Percentiles rank a stretch among this genome's conserved stretches.
These are phyloP conservation scores for Parastagonospora avenae DNA, from an alignment of 2,329 filamentous ascomycete genomes.

Conservation along the genomic window DNA sequence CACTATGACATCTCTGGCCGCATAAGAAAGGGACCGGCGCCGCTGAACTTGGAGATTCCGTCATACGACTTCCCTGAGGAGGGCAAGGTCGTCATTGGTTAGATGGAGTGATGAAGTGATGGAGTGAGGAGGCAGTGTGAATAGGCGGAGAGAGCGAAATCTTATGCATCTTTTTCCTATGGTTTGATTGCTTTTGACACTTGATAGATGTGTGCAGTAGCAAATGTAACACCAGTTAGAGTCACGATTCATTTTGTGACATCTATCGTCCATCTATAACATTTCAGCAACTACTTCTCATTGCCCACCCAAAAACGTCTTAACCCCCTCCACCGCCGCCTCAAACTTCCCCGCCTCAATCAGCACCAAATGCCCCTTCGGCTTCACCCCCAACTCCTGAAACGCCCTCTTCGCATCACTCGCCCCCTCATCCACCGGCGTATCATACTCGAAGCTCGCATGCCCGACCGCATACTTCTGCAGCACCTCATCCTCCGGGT, in stretches of 20 bases:
- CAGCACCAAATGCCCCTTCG: slow-evolving; percentile 82
- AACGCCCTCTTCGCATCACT: slow-evolving; percentile 94
- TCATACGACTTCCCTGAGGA: slow-evolving; percentile 92
- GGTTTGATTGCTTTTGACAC: neutral
- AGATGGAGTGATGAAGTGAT: slow-evolving; percentile 45
- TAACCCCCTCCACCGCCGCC: slow-evolving; percentile 74
- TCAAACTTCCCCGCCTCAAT: slow-evolving; percentile 81
- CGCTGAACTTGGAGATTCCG: slow-evolving; percentile 96
- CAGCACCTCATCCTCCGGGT: slow-evolving; percentile 91
- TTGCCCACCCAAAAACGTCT: slow-evolving; percentile 67
- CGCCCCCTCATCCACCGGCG: slow-evolving; percentile 74
- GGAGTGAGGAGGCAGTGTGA: slow-evolving; percentile 14
- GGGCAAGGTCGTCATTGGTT: slow-evolving; percentile 89
- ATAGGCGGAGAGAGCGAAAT: slow-evolving; percentile 4
- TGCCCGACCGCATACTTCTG: slow-evolving; percentile 74
- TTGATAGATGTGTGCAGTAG: slow-evolving; percentile 41
- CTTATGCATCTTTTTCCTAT: slow-evolving; percentile 26
- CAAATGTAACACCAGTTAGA: slow-evolving; percentile 46
- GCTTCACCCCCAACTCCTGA: slow-evolving; percentile 87
- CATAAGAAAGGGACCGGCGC: slow-evolving; percentile 95
- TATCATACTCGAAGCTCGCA: slow-evolving; percentile 77
- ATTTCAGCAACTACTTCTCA: slow-evolving; percentile 1
- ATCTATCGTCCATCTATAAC: neutral
- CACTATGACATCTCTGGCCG: slow-evolving; percentile 99
- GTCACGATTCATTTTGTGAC: slow-evolving; percentile 11